Conservation (phyloP, 2,329 filamentous ascomycete species). For the Onygena corvina region DNA sequence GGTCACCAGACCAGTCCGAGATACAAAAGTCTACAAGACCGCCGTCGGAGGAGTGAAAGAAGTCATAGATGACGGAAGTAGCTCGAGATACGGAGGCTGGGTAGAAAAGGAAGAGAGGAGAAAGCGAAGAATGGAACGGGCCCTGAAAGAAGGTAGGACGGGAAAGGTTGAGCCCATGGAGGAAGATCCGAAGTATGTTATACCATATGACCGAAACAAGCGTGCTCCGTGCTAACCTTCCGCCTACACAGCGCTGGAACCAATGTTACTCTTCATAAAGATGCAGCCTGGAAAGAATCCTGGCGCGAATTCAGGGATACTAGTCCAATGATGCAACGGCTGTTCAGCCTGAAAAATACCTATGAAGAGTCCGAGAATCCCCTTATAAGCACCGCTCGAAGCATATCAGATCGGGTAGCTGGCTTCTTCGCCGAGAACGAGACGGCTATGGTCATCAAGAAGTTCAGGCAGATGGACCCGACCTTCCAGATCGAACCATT, state of each 20-base stretch:
- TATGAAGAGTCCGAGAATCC: conserved; percentile 98
- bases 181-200: conserved; percentile 73
- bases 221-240: conserved; percentile 23
- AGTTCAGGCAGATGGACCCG: conserved; percentile 91
- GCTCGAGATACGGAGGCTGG: conserved; percentile 92
- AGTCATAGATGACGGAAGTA: conserved; percentile 93
- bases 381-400: conserved; percentile 79
- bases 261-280: conserved; percentile 90
- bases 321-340: conserved; percentile 73
- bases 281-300: conserved; percentile 94
- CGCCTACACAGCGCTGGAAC: conserved; percentile 61
- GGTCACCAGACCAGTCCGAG: conserved; percentile 82
- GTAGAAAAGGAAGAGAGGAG: conserved; percentile 88
- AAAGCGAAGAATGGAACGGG: conserved; percentile 60
- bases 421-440: conserved; percentile 99
- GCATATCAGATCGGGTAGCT: conserved; percentile 82
- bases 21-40: conserved; percentile 85
- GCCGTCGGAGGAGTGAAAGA: conserved; percentile 61
- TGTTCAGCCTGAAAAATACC: conserved; percentile 73
- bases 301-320: conserved; percentile 91
- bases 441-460: conserved; percentile 94
- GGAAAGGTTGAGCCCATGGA: conserved; percentile 50
- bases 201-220: conserved; percentile 16
- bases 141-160: conserved; percentile 41
- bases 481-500: conserved; percentile 91